phyloP scores from a whole-genome alignment of 1,284 basidiomycete genomes.

The Tremellales sp. region DNA sequence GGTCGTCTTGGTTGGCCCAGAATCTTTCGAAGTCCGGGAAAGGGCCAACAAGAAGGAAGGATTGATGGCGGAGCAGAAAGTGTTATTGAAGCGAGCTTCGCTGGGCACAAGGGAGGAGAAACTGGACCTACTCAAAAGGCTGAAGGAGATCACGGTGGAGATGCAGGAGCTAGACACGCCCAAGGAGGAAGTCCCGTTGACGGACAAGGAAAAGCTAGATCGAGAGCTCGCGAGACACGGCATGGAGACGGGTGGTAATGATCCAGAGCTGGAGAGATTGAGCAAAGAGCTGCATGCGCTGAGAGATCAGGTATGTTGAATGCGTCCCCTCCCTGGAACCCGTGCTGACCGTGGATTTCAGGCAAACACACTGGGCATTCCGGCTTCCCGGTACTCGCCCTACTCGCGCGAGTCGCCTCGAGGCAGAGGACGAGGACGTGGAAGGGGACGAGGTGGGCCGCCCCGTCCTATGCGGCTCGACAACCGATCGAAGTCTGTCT shows the following conservation, averaged over 20 bases:
- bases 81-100: constrained; percentile 67
- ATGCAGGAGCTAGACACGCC: constrained; percentile 56
- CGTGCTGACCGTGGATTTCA: constrained; percentile 37
- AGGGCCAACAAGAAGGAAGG: constrained; percentile 74
- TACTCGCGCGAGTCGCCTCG: constrained; percentile 63
- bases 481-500: constrained; percentile 77
- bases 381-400: constrained; percentile 50
- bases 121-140: constrained; percentile 69
- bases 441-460: constrained; percentile 54
- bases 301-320: constrained; percentile 56
- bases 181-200: constrained; percentile 37
- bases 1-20: constrained; percentile 33
- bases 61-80: constrained; percentile 85
- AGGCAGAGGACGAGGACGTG: constrained; percentile 58
- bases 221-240: constrained; percentile 66
- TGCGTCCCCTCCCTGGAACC: neutral
- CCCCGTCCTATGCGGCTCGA: constrained; percentile 73
- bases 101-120: constrained; percentile 61
- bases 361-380: constrained; percentile 38
- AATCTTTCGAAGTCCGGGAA: constrained; percentile 49
- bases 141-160: constrained; percentile 76
- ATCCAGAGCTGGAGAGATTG: constrained; percentile 39
- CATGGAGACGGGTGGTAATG: constrained; percentile 52
- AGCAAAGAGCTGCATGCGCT: constrained; percentile 38
- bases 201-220: constrained; percentile 38